phyloP scores from a whole-genome alignment of 306 rosid genomes.

The Casuarina glauca region DNA sequence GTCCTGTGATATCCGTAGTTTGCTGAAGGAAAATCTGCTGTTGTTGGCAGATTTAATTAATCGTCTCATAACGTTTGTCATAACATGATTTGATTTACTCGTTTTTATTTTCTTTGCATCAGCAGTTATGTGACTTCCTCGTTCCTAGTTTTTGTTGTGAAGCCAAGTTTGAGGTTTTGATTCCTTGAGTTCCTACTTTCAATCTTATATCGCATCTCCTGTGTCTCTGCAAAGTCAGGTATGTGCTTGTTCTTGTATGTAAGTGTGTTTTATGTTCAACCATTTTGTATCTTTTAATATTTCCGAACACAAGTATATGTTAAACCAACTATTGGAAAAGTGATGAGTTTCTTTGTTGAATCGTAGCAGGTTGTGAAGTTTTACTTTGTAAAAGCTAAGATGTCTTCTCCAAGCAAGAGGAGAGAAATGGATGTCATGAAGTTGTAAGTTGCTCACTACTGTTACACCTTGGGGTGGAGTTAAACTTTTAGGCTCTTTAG shows the following conservation, averaged over 20 bases:
- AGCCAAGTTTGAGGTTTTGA: too few relatives aligned
- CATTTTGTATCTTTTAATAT: neutral
- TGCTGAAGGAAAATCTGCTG: too few relatives aligned
- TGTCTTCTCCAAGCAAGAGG: conserved; percentile 99
- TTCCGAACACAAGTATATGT: neutral
- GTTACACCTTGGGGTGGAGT: neutral
- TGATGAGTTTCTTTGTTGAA: conserved; percentile 16
- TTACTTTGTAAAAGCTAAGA: conserved; percentile 37
- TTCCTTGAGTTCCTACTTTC: neutral
- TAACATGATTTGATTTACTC: too few relatives aligned
- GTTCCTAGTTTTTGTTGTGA: too few relatives aligned
- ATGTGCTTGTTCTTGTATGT: conserved; percentile 17
- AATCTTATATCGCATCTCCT: neutral
- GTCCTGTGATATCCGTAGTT: too few relatives aligned
- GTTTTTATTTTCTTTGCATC: too few relatives aligned
- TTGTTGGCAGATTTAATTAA: too few relatives aligned
- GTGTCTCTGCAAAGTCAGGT: neutral
- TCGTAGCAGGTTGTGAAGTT: conserved; percentile 51
- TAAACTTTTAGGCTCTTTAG: conserved; percentile 10
- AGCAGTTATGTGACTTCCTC: too few relatives aligned
- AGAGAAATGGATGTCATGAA: conserved; percentile 99
- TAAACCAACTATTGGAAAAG: neutral
- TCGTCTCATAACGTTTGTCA: too few relatives aligned
- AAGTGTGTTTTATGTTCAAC: neutral
- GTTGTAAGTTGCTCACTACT: conserved; percentile 57